A percentile compares a stretch with the other conserved stretches of the same genome.
These are phyloP conservation scores for Astrephomene gubernaculifera DNA, from an alignment of 139 green algal species.

Conservation along the genomic window DNA sequence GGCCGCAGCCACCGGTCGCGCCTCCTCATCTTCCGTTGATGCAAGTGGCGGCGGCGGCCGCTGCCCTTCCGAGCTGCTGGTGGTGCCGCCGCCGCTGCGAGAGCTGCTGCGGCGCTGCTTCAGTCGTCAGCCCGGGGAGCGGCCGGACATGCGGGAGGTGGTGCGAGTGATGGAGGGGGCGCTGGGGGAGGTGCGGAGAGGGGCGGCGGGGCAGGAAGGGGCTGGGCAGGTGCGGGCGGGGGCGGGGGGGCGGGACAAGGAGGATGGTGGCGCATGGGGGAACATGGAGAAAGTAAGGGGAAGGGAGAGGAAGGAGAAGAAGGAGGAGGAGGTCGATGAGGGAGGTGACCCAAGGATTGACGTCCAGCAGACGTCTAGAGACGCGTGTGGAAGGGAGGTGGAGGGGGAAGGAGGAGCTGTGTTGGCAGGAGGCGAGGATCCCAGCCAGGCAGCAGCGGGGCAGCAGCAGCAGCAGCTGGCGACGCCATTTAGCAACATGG, in stretches of 20 bases:
- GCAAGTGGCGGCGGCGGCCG: conserved; percentile 43
- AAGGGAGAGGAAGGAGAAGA: too few species aligned
- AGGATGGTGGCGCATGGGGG: background rate
- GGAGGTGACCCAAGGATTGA: too few species aligned
- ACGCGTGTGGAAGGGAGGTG: background rate
- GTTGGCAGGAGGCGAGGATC: too few species aligned
- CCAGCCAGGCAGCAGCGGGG: too few species aligned
- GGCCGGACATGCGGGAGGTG: conserved; percentile 64
- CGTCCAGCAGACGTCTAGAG: too few species aligned
- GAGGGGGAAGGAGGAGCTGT: background rate
- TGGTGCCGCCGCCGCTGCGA: conserved; percentile 53
- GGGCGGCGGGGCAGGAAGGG: background rate
- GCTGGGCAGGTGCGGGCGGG: background rate
- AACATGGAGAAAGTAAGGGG: too few species aligned
- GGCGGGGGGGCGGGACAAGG: background rate
- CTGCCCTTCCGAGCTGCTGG: conserved; percentile 51
- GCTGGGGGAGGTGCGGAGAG: too few species aligned
- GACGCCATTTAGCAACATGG: conserved; percentile 19
- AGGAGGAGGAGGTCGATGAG: too few species aligned
- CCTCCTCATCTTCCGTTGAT: too few species aligned
- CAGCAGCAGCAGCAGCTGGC: conserved; percentile 32
- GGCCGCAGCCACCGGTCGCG: background rate
- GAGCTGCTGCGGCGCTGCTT: conserved; percentile 73
- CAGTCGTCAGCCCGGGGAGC: conserved; percentile 50
- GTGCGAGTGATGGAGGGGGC: conserved; percentile 52